A percentile compares a stretch with the other conserved stretches of the same genome.
Conservation (phyloP, 1,284 basidiomycete genomes). For the Caloboletus firmus region DNA sequence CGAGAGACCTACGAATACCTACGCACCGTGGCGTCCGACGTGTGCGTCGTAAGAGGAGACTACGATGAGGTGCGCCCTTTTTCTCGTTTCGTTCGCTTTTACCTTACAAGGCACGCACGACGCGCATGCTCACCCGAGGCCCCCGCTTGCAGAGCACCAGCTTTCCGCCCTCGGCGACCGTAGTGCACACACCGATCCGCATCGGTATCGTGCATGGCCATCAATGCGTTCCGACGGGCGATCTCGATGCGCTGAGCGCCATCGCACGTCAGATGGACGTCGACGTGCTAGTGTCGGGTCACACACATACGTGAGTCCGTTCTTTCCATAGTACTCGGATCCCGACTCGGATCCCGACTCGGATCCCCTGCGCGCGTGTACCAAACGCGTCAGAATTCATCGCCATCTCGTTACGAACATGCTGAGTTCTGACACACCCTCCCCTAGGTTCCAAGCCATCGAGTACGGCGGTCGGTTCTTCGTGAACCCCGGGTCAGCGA, state of each 20-base stretch:
- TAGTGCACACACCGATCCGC: constrained; percentile 84
- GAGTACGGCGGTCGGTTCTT: constrained; percentile 93
- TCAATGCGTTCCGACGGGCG: constrained; percentile 91
- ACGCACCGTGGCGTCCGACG: constrained; percentile 94
- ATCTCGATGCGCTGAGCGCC: constrained; percentile 83
- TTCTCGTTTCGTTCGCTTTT: background rate
- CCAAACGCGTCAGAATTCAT: background rate
- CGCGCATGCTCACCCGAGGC: constrained; percentile 11
- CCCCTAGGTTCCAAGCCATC: constrained; percentile 83
- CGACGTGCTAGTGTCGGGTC: constrained; percentile 91
- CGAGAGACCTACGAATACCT: constrained; percentile 97
- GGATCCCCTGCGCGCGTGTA: background rate
- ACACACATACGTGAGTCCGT: constrained; percentile 83
- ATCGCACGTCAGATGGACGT: constrained; percentile 96
- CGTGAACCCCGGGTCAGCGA: constrained; percentile 94
- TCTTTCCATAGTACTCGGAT: no score
- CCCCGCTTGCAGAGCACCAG: constrained; percentile 49
- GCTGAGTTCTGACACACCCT: background rate
- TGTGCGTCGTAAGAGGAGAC: constrained; percentile 91
- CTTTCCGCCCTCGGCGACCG: constrained; percentile 82
- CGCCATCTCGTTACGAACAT: background rate
- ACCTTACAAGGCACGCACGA: background rate
- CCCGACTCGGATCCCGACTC: no score
- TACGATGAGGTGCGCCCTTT: constrained; percentile 80
- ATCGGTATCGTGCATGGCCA: constrained; percentile 96